Evolutionary conservation across 495 filamentous ascomycete species (phyloP), one percentile per base, ranked within the genome.

Genomic region (Penicillium samsonianum): DNA sequence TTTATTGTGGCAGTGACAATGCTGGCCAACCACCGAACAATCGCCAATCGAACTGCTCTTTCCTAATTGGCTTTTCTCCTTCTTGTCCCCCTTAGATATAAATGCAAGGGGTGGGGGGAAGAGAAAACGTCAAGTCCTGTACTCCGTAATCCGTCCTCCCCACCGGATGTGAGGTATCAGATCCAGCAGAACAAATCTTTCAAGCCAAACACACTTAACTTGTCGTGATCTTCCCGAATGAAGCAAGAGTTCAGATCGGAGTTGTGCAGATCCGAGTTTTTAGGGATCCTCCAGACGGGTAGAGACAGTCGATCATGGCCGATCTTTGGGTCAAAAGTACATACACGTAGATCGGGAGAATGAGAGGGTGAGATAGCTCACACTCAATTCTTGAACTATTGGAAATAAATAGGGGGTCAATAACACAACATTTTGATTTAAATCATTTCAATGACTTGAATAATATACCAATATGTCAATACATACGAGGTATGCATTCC

Each of bases 81-180:
- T 28, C 50, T 47, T 49, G 50, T 41, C 9, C 33, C 31, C 44
- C 33, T 57, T 49, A 7, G 14, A 49, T 19, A 16, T 26, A 10
- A 31, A 49, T 30, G 33, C 20, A 41, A 41, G 44, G 43, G 35
- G 45, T n/a, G 14, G 17, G 3, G 23, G 14, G 14, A 38, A 38
- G 9, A 59, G 45, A 20, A 47, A 59, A 59, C 55, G 55, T 45
- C 59, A 60, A 48, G 14, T n/a, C n/a, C 14, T 25, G 43, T 45
- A 26, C 43, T 38, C 35, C 16, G 35, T 16, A 16, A 16, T 8
- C 16, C 14, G 26, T 3, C 7, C 45, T 47, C 26, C 45, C 5
- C 37, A 20, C 12, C n/a, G 26, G 57, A 67, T 69, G 59, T 69
- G 66, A 69, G 59, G 40, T 67, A 53, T 69, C 64, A 53, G 31